phyloP scores from a whole-genome alignment of 129 eudicot genomes.

The Flaveria brownii region DNA sequence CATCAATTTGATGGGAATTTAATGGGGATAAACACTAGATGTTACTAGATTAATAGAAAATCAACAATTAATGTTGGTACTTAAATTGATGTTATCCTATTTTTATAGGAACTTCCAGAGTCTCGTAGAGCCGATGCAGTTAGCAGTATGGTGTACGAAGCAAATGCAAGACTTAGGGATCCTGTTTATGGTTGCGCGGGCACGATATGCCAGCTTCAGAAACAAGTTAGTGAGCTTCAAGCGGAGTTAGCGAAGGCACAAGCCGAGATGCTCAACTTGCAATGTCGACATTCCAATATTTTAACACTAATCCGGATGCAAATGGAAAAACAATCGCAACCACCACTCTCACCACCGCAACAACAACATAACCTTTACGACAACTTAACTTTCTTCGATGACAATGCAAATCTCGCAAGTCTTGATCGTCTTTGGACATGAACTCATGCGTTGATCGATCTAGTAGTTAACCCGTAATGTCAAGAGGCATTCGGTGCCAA shows the following conservation, averaged over 20 bases:
- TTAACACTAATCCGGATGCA: conserved; percentile 33
- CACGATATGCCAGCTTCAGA: conserved; percentile 50
- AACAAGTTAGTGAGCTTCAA: conserved; percentile 51
- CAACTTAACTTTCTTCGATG: conserved; percentile 41
- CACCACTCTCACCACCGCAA: conserved; percentile 28
- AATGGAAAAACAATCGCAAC: conserved; percentile 37
- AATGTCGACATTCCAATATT: conserved; percentile 37
- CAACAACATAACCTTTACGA: conserved; percentile 36
- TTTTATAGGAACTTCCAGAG: conserved; percentile 52
- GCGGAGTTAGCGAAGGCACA: conserved; percentile 54
- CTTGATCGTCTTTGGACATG: conserved; percentile 66
- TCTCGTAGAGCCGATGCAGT: conserved; percentile 51
- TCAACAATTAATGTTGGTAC: no score
- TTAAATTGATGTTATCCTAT: no score
- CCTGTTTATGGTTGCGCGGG: conserved; percentile 70
- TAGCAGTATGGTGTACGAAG: conserved; percentile 63
- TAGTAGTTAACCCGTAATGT: conserved; percentile 10
- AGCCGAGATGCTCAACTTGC: conserved; percentile 47
- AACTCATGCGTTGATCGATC: conserved; percentile 16
- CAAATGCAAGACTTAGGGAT: conserved; percentile 59
- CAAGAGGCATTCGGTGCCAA: neutral
- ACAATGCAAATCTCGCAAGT: conserved; percentile 38
- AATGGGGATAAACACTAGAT: no score
- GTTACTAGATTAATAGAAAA: no score
- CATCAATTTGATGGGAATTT: no score